Base-by-base conservation (phyloP, 192 early-diverging fungal species). In the Lunasporangiospora selenospora region DNA sequence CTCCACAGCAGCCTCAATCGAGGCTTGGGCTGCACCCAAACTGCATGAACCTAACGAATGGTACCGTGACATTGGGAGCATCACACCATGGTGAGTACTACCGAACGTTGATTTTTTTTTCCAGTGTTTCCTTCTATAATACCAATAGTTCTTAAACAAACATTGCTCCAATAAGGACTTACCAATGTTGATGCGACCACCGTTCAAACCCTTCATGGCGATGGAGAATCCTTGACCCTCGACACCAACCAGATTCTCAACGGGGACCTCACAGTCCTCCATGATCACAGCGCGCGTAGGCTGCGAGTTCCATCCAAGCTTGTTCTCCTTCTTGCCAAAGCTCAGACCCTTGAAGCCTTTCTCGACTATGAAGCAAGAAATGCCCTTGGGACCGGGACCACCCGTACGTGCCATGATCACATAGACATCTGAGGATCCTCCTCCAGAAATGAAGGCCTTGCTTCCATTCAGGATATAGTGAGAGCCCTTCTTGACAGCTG, bases 391-490 rank as follows among this genome's bases (percentile, higher is more conserved):
- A 24, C 83, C 82, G 18, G 71, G 30, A 6, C 65, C 80, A 16
- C 85, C 85, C 3, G 85, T 87, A 11, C 85, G 79, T 26, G 76
- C 78, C 85, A 87, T 87, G 50, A 87, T 77, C 18, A 87, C 49
- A 64, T 87, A 87, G 41, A 83, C 62, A 39, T 87, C 83, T 9
- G 83, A 81, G 2, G 39, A 42, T 6, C 69, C 69, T 32, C 69
- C 69, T 27, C 69, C 69, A 2, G 96, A 95, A 66, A 95, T 98
- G 91, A 95, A 98, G 38, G 92, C 96, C 82, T 93, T 93, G 42
- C 80, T 77, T 24, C 90, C 92, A 69, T 90, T 94, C 33, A 98
- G 58, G 38, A 95, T 75, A 53, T 93, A 98, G 66, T 96, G 86
- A 64, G 95, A 90, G 53, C 92, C 95, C 53, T 94, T 80, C 58